Conservation (phyloP, 78 protist species). For the Protostelium mycophagum region DNA sequence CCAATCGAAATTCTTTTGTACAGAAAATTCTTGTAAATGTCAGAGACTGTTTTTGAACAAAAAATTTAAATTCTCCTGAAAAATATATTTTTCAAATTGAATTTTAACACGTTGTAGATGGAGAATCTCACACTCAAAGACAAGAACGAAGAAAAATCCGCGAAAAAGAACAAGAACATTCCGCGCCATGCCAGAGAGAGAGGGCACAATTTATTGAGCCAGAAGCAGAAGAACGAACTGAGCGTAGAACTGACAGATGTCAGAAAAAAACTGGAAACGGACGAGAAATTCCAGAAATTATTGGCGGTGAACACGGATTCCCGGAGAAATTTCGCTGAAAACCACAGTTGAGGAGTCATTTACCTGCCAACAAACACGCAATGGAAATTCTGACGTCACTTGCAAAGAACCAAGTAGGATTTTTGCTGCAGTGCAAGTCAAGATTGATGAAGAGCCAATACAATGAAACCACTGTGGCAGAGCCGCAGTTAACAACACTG, state of each 20-base stretch:
- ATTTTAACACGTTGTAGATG: too few species aligned
- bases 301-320: background rate
- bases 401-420: background rate
- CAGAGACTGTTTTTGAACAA: too few species aligned
- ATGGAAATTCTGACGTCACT: background rate
- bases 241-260: background rate
- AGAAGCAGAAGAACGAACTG: background rate
- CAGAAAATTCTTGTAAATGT: too few species aligned
- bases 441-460: too few species aligned
- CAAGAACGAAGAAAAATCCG: too few species aligned
- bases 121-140: too few species aligned
- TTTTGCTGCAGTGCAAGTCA: too few species aligned
- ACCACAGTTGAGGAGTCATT: background rate
- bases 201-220: background rate
- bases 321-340: background rate
- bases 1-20: too few species aligned
- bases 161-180: background rate
- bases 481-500: too few species aligned
- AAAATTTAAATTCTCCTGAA: too few species aligned
- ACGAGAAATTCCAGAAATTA: background rate
- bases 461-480: too few species aligned
- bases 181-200: background rate
- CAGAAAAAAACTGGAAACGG: background rate
- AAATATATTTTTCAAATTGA: too few species aligned
- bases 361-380: background rate